Evolutionary conservation across 208 protist genomes (phyloP).

Genomic region (Trypanosoma melophagium): DNA sequence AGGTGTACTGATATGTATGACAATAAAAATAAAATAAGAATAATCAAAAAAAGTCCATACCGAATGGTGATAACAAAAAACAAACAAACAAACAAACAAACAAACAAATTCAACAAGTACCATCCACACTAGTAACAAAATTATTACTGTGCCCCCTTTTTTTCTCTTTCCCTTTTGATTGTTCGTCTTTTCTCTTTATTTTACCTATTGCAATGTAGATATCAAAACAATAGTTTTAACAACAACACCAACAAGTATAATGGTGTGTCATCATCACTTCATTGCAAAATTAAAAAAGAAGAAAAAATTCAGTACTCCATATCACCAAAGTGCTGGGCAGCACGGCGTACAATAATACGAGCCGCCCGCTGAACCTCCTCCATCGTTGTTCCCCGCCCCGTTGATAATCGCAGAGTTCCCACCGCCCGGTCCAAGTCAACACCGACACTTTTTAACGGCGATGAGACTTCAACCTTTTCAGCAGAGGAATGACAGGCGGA

Average conservation of each 20-base stretch:
- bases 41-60: too few species aligned
- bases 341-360: constrained; percentile 61
- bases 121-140: too few species aligned
- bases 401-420: constrained; percentile 77
- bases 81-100: too few species aligned
- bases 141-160: too few species aligned
- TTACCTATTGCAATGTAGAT: background rate
- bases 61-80: too few species aligned
- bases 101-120: too few species aligned
- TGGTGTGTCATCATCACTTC: background rate
- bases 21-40: constrained; percentile 1
- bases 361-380: constrained; percentile 67
- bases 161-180: background rate
- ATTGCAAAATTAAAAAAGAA: too few species aligned
- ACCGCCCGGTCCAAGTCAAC: constrained; percentile 58
- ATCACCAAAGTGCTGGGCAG: constrained; percentile 81
- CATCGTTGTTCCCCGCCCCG: constrained; percentile 64
- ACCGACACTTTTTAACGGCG: constrained; percentile 62
- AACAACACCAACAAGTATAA: background rate
- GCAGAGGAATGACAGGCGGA: constrained; percentile 80
- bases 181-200: background rate
- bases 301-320: too few species aligned
- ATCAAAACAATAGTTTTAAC: background rate
- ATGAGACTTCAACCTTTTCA: constrained; percentile 55
- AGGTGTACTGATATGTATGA: too few species aligned